Conservation (phyloP, 139 green algal species). For the Ettlia oleoabundans region DNA sequence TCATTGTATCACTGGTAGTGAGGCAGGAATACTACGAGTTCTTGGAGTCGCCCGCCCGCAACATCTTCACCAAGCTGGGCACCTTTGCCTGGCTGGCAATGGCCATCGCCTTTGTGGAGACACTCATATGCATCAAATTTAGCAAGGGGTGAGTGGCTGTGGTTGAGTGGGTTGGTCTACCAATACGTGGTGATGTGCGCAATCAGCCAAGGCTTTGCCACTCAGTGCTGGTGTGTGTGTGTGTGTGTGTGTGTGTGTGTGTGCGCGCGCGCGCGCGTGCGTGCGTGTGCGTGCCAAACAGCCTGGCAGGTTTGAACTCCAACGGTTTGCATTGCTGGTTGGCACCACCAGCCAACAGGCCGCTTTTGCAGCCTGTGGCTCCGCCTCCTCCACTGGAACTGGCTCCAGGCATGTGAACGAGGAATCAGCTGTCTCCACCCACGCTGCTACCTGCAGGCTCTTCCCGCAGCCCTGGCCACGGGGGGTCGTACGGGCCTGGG, state of each 20-base stretch:
- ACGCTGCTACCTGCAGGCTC: constrained; percentile 33
- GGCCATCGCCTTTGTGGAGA: constrained; percentile 68
- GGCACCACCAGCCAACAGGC: too few relatives aligned
- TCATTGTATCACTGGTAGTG: not conserved
- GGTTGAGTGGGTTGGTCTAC: too few relatives aligned
- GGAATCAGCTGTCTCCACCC: not conserved
- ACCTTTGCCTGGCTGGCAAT: constrained; percentile 83
- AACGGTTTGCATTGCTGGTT: too few relatives aligned
- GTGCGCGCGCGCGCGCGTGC: too few relatives aligned
- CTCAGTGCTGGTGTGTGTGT: too few relatives aligned
- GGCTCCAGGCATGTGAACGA: not conserved
- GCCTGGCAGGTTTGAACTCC: too few relatives aligned
- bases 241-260: too few relatives aligned
- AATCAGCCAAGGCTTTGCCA: too few relatives aligned
- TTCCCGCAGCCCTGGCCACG: constrained; percentile 68
- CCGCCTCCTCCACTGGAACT: too few relatives aligned
- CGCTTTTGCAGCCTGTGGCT: too few relatives aligned
- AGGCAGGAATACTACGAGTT: constrained; percentile 84
- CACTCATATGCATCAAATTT: constrained; percentile 86
- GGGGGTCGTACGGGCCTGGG: constrained; percentile 58
- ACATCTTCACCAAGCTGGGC: constrained; percentile 78
- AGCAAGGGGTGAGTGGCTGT: constrained; percentile 55
- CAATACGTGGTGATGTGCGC: too few relatives aligned
- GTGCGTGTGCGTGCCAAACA: not conserved
- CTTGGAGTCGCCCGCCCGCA: constrained; percentile 58